Base-by-base conservation (phyloP, 192 early-diverging fungal species). In the Coemansia aciculifera region DNA sequence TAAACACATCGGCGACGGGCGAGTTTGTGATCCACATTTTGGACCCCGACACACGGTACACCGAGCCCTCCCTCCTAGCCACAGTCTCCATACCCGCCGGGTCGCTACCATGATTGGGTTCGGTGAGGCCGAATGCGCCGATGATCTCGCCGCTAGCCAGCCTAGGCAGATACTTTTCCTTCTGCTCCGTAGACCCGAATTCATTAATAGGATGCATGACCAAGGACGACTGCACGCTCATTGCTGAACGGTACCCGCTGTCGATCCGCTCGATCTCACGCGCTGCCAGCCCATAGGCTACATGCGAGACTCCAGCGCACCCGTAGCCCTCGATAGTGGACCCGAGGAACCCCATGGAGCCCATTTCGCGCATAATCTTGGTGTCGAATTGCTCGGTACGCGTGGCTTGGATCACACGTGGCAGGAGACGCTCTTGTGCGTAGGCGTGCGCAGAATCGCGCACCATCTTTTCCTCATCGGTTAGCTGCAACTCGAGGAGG, bases 11-110 rank as follows among this genome's bases (percentile, higher is more conserved):
- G 46, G 97, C 97, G 54, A 99, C 91, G 11, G 97, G 97, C 37
- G 94, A 94, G 87, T 99, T 99, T 64, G 97, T 97, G 79, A 96
- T 99, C 97, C 97, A 99, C 54, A 94, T 98, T 85, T 99, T 99
- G 83, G 89, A 86, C 4, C 97, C 97, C 60, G 87, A 92, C 36
- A 99, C 62, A 5, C 98, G 87, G 75, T 88, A 93, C 74, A 88
- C 91, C 5, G 74, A 73, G 52, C 84, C 84, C 13, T 89, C 90
- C 36, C 86, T 81, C 75, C 90, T 90, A 34, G 95, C 96, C 11
- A 75, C 88, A 19, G 96, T 98, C 79, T 96, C 94, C 95, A 99
- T 96, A 38, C 90, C 85, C 5, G 83, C 91, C 2, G 95, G 94
- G 79, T 99, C 97, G 29, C 91, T 93, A 17, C 97, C 97, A 77